Evolutionary conservation across 1,284 basidiomycete genomes (phyloP), one percentile per base, ranked within the genome.

Genomic region (Austroboletus novae-zelandiae): DNA sequence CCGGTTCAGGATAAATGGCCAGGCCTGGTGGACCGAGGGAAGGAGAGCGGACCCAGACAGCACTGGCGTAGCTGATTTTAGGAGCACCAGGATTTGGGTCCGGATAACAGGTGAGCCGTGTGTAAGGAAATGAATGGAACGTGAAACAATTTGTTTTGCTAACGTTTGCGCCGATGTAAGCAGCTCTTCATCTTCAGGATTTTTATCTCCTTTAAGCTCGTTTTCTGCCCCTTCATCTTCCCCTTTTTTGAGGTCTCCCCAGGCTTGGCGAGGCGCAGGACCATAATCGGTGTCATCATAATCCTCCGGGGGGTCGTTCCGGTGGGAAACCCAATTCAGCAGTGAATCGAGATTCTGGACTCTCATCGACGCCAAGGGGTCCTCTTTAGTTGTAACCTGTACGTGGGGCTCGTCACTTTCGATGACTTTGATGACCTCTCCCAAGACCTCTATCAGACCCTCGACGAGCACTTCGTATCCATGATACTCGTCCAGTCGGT

Each of bases 401-500:
- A 50, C 60, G 27, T 51, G 67, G 29, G 45, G 51, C 30, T 75
- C 74, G 42, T 85, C 80, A 2, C 72, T 66, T 54, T 86, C 83
- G 31, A 90, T 77, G n/a, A 83, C 82, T 42, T 79, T 80, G 53
- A 91, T 78, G 3, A 91, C 88, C 61, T 87, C 86, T 29, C 76
- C 76, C 56, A 97, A 73, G n/a, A 91, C 92, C 53, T 90, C 88
- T n/a, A 96, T 77, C 3, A 98, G 74, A 0, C 91, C 87, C 55
- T 92, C 89, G 9, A 96, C 86, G 30, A 96, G 77, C 7, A 87
- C 73, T 23, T 83, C 80, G 68, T 97, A 96, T 10, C 93, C 94
- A 66, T 97, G 94, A 64, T 84, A 97, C 55, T 95, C 91, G 60
- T 97, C 94, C 20, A 97, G 73, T 25, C 92, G 83, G 67, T 96